Base-by-base conservation (phyloP, 129 eudicot genomes). In the Flaveria sonorensis region DNA sequence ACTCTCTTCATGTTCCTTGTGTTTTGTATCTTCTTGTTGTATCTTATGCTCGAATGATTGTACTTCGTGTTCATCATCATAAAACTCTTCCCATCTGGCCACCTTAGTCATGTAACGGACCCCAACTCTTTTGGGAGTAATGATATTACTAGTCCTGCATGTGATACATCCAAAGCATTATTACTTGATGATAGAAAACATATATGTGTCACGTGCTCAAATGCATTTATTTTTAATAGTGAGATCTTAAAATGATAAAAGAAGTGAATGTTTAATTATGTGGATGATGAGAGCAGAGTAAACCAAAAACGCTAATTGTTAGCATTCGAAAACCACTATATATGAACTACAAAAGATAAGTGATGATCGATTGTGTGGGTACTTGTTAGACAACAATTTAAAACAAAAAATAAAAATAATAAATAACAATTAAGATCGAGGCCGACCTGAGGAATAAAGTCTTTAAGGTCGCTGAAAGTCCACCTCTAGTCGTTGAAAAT, bases 31-130 rank as follows among this genome's bases (percentile, higher is more conserved):
- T 42, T 66, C 30, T 66, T 28, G 30, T 26, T 56, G 51, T 55
- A 74, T 36, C 20, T 56, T 46, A 52, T 67, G 70, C 14, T 56
- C 69, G 8, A 43, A 43, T 68, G 70, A 66, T 59, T 73, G 70
- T 36, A 74, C 46, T 26, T 67, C 76, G 45, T 69, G 55, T 81
- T 81, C 75, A 10, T 42, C 61, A n/a, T 80, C 75, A 55, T 68
- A 68, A 73, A 60, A 55, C 4, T 43, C 68, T 24, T 71, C 52
- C 70, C 43, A 60, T 53, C 53, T 39, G 0, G 79, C 71, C 43
- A 76, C 68, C 70, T 55, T 82, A 55, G 73, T 70, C 82, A 82
- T 77, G 75, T 59, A 63, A 55, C 74, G 82, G 45, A 50, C 79
- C 64, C 42, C 62, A 32, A 65, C 28, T 45, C 26, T 20, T 57